Evolutionary conservation across 139 green algal species (phyloP), one percentile per base, ranked within the genome.

Genomic region (Asterochloris sp.): DNA sequence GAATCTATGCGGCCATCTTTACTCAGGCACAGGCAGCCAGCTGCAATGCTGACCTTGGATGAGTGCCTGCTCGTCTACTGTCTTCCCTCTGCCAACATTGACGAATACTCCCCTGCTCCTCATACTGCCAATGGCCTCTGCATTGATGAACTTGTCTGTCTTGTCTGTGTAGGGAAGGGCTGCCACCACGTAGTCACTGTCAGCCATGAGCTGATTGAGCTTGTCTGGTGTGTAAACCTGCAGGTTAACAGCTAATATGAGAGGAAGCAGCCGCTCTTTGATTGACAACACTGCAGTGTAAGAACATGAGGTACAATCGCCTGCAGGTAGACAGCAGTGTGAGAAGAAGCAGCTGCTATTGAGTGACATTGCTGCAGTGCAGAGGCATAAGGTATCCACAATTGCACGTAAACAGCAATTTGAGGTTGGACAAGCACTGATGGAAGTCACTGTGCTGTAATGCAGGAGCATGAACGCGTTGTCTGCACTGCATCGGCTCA

Each of bases 21-120:
- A n/a, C n/a, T n/a, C n/a, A 54, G 9, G 24, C 28, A 76, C 6
- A 54, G 38, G 38, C 38, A 6, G 38, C 38, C 38, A 54, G 38
- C 38, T 54, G 38, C 69, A 13, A 21, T 24, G 4, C 54, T 17
- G 21, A 80, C 81, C 91, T 62, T 91, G 84, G 0, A 94, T 88
- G 11, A 96, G 81, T 12, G 92, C 92, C 19, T 82, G 66, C 84
- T 97, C 92, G 69, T 96, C 92, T 0, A 96, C 88, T 67, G 88
- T 94, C 78, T 91, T 93, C n/a, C 94, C 94, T 6, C 94, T 80
- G 2, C 94, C 94, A 61, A 97, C 85, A 84, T 96, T 97, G 60
- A 97, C 83, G 78, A 97, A 89, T 62, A 96, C 92, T n/a, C 66
- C 90, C 60, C 83, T 87, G 16, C 88, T 88, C 83, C 90, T 88